These are phyloP conservation scores for Neofusicoccum umdonicola DNA, from an alignment of 2,329 filamentous ascomycete species.

Conservation along the genomic window DNA sequence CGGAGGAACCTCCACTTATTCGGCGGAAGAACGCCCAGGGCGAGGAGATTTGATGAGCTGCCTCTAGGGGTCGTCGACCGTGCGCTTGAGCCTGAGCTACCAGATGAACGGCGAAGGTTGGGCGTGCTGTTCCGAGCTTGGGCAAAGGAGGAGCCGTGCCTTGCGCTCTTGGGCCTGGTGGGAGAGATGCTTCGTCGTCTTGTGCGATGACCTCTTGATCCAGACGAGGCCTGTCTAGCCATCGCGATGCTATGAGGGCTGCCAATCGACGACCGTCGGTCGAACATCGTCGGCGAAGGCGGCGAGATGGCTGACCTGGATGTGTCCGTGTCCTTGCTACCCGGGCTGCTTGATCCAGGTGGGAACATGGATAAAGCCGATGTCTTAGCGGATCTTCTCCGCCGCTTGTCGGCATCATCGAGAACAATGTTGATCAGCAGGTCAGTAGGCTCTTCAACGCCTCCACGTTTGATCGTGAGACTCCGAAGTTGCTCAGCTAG, in stretches of 20 bases:
- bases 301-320: conserved; percentile 62
- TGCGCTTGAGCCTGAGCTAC: conserved; percentile 82
- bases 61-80: conserved; percentile 56
- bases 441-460: conserved; percentile 85
- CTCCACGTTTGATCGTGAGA: conserved; percentile 81
- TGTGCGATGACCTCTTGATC: conserved; percentile 32
- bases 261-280: conserved; percentile 46
- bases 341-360: conserved; percentile 62
- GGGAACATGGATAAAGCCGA: conserved; percentile 75
- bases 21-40: conserved; percentile 69
- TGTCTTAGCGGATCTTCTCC: conserved; percentile 81
- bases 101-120: conserved; percentile 83
- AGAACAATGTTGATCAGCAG: conserved; percentile 89
- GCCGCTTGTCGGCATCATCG: conserved; percentile 92
- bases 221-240: conserved; percentile 59
- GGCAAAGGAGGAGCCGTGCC: conserved; percentile 63
- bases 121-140: conserved; percentile 65
- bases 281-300: conserved; percentile 33
- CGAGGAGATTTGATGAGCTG: conserved; percentile 75
- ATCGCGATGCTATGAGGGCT: conserved; percentile 49
- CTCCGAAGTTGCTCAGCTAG: conserved; percentile 88
- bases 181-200: conserved; percentile 78
- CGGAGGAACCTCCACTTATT: conserved; percentile 94
- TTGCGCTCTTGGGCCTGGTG: conserved; percentile 69
- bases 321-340: conserved; percentile 63